Base-by-base conservation (phyloP, 1,284 basidiomycete genomes). In the Abortiporus biennis region DNA sequence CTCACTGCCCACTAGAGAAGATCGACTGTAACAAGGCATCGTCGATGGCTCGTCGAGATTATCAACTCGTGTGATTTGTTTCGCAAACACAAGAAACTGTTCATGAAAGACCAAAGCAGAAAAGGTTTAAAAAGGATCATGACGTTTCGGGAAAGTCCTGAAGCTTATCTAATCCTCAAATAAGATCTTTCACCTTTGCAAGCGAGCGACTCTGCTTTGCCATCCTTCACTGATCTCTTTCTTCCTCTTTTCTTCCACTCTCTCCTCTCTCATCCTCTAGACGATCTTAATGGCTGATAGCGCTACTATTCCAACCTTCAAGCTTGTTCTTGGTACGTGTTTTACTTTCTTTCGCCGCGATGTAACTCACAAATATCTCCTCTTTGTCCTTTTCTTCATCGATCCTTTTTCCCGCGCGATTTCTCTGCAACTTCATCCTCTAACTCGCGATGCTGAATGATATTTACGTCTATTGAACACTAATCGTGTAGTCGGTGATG, bases 311-410 rank as follows among this genome's bases (percentile, higher is more conserved):
- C 92, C 96, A 40, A 93, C 92, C 50, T 99, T 99, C 80, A 99
- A 99, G 75, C 91, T 99, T 65, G 95, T 99, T 51, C 90, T 96
- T 56, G 91, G 90, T 93, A 57, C 54, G 89, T 70, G 53, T 58
- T 23, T 43, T 46, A 22, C 38, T 27, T 36, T 25, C n/a, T 27
- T 41, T 43, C 43, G 4, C 23, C 40, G 37, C 42, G 36, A 43
- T 42, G 39, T 38, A 32, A 19, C 39, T 45, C n/a, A 37, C 36
- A 30, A 37, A 31, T 24, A 44, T 31, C 17, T 29, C n/a, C 16
- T 38, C 31, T 32, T 32, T 47, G 42, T 36, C 42, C 36, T 36
- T 34, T 31, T 50, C 42, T 36, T 38, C 47, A 56, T 61, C 56
- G 46, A 59, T 61, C 29, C 49, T 19, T 33, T n/a, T n/a, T n/a